Evolutionary conservation across 306 rosid genomes (phyloP).

Genomic region (Sophora flavescens): DNA sequence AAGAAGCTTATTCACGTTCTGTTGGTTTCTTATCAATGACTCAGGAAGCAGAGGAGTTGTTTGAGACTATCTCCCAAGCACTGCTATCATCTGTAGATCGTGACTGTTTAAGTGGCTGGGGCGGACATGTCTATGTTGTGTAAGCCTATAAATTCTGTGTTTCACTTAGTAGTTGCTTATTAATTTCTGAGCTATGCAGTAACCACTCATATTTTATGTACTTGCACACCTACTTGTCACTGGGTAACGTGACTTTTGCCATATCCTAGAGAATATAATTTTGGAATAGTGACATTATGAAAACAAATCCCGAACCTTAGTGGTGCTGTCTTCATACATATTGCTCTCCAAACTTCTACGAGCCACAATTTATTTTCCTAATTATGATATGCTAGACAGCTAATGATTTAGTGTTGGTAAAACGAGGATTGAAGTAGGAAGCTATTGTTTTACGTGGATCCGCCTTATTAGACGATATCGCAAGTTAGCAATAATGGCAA

Average conservation of each 20-base stretch:
- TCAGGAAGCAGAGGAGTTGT: conserved; percentile 96
- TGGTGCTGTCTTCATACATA: no score
- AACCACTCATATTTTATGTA: conserved; percentile 7
- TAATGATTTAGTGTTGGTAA: background rate
- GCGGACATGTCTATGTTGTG: conserved; percentile 97
- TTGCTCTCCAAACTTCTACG: no score
- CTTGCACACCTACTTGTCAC: conserved; percentile 1
- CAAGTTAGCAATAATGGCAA: background rate
- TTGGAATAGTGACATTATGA: background rate
- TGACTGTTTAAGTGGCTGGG: conserved; percentile 99
- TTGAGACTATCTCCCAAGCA: conserved; percentile 96
- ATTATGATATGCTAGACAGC: background rate
- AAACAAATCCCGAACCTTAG: no score
- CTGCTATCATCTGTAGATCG: conserved; percentile 94
- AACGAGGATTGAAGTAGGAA: background rate
- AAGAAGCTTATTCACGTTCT: background rate
- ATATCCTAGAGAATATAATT: background rate
- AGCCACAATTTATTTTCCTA: background rate
- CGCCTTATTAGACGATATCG: no score
- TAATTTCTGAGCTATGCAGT: background rate
- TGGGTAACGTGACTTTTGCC: background rate
- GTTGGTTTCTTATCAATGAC: conserved; percentile 40
- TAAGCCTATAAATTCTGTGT: conserved; percentile 55
- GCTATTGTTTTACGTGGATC: background rate
- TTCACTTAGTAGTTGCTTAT: background rate